These are phyloP conservation scores for Silene latifolia DNA, from an alignment of 148 eudicot species.

Conservation along the genomic window DNA sequence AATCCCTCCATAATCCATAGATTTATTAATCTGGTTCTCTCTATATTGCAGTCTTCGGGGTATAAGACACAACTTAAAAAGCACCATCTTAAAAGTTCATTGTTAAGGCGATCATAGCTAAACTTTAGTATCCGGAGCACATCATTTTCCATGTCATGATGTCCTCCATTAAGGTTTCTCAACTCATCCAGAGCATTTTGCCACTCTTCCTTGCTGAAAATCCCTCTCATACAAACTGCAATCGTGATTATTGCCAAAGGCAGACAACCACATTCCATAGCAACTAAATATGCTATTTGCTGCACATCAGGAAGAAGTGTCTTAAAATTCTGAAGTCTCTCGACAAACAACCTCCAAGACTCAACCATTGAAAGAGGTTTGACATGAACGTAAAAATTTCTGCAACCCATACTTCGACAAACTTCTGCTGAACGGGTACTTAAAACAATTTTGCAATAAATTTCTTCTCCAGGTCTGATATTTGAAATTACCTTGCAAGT, in stretches of 20 bases:
- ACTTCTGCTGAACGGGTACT: not conserved
- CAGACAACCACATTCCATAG: not conserved
- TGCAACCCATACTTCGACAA: not conserved
- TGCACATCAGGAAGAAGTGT: not conserved
- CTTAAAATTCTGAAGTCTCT: not conserved
- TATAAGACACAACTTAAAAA: constrained; percentile 29
- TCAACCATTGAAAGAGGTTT: not conserved
- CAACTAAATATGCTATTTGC: not conserved
- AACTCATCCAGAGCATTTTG: not conserved
- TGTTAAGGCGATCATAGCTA: constrained; percentile 30
- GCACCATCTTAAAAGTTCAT: constrained; percentile 13
- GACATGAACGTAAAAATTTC: not conserved
- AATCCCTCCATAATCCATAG: constrained; percentile 31
- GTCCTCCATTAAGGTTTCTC: not conserved
- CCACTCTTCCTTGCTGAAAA: not conserved
- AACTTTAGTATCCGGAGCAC: constrained; percentile 17
- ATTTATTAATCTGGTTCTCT: constrained; percentile 14
- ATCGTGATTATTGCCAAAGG: not conserved
- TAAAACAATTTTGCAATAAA: not conserved
- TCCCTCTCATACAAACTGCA: not conserved
- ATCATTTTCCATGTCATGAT: constrained; percentile 13
- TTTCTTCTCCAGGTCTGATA: not conserved
- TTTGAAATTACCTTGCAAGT: not conserved
- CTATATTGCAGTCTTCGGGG: constrained; percentile 24
- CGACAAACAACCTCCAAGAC: not conserved